phyloP scores from a whole-genome alignment of 805 yeast genomes.

The Pichia cephalocereana region DNA sequence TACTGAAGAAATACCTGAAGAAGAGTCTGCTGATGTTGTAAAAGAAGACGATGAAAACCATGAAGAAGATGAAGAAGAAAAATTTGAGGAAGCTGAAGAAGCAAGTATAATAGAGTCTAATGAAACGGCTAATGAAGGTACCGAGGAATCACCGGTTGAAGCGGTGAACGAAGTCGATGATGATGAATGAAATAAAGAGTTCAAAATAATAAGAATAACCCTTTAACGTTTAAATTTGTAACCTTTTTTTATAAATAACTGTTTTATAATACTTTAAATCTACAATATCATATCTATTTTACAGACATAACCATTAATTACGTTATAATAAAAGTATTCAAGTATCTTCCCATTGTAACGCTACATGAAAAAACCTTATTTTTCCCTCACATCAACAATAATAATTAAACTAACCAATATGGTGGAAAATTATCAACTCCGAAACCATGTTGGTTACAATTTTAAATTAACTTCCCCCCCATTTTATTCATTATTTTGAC shows the following conservation, averaged over 20 bases:
- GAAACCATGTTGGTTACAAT: not conserved
- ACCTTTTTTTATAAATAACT: too few species aligned
- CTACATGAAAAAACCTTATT: too few species aligned
- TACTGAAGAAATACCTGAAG: not conserved
- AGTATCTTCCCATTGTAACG: too few species aligned
- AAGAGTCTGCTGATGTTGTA: constrained; percentile 9
- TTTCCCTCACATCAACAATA: not conserved
- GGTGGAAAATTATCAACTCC: not conserved
- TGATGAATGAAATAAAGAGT: not conserved
- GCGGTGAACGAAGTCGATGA: not conserved
- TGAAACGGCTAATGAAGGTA: not conserved
- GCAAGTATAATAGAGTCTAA: constrained; percentile 13
- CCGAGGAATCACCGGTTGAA: not conserved
- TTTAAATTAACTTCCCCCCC: not conserved
- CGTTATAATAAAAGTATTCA: too few species aligned
- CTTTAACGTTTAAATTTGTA: too few species aligned
- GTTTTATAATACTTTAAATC: too few species aligned
- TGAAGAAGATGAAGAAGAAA: constrained; percentile 11
- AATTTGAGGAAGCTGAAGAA: constrained; percentile 11
- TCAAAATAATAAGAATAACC: too few species aligned
- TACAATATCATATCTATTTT: too few species aligned
- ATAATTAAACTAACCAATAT: not conserved
- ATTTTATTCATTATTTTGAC: not conserved
- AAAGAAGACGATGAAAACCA: constrained; percentile 12
- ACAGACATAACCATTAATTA: too few species aligned